phyloP scores from a whole-genome alignment of 2,329 filamentous ascomycete genomes.

The Ambrosiella beaveri region DNA sequence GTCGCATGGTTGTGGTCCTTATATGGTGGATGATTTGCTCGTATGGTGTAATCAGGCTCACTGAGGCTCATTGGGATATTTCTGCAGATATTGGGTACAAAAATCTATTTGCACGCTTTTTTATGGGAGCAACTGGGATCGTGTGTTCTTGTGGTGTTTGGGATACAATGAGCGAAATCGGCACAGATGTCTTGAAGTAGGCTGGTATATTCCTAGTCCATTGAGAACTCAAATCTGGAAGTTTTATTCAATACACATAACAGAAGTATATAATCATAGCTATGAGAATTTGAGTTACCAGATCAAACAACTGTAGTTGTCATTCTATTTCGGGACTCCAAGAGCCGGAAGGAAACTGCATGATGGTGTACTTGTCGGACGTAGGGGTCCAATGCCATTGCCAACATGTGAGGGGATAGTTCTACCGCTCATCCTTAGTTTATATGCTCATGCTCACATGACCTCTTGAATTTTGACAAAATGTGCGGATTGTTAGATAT shows the following conservation, averaged over 20 bases:
- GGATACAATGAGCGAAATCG: not conserved
- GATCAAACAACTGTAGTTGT: not conserved
- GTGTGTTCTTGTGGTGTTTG: not conserved
- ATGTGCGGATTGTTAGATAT: no score
- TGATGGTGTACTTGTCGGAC: not conserved
- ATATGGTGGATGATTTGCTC: no score
- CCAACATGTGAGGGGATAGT: not conserved
- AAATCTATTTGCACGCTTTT: not conserved
- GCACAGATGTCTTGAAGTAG: not conserved
- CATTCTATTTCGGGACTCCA: not conserved
- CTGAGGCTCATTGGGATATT: not conserved
- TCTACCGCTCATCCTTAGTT: no score
- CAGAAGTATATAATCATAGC: not conserved
- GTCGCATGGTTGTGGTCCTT: no score
- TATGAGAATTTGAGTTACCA: not conserved
- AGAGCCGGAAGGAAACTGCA: not conserved
- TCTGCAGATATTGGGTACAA: not conserved
- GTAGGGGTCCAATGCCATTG: not conserved
- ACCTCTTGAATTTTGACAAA: not conserved
- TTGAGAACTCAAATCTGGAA: not conserved
- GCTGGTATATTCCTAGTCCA: not conserved
- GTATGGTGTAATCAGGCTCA: no score
- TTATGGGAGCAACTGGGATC: not conserved
- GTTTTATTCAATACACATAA: not conserved
- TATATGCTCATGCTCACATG: not conserved